Base-by-base conservation (phyloP, 305 asterid species). In the Fraxinus angustifolia region DNA sequence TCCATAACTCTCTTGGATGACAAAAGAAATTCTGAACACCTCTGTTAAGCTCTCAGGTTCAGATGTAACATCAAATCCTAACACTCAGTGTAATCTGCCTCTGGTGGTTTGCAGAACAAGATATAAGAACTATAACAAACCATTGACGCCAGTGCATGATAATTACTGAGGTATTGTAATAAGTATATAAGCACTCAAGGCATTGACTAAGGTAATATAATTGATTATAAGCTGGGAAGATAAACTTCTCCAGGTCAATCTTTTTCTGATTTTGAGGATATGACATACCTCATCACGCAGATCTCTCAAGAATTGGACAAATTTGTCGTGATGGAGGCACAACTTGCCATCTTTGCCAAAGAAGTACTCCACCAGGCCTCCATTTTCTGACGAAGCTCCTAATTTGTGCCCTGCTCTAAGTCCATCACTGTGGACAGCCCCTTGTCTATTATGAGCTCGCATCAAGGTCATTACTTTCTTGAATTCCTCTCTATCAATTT, bases 381-480 rank as follows among this genome's bases (percentile, higher is more conserved):
- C 97, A 83, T 90, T 92, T 86, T 93, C 98, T 56, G 58, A 87
- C 68, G 91, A 87, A 84, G 91, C 88, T 70, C 90, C 90, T 78
- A 94, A 83, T 81, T 83, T 91, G 87, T 56, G 91, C 76, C 97
- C 96, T 78, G 91, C 96, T 81, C 97, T 96, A 84, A 74, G 87
- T 77, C 97, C 98, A 86, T 89, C 87, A 62, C 96, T 75, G 80
- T 93, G 96, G 40, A 78, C 88, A 85, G 91, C 88, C 65, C 97
- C 97, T 89, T 93, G 98, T 87, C 98, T 89, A 85, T 90, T 91
- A 81, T 93, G 96, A 79, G 96, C 91, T 81, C 89, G 93, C 98
- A 94, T 94, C 90, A 93, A 85, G 73, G 89, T 82, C 98, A 94
- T 94, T 83, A 94, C 97, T 86, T 92, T 91, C 91, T 86, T 93